phyloP scores from a whole-genome alignment of 371 early-diverging fungal species.

The Rhizopus arrhizus region DNA sequence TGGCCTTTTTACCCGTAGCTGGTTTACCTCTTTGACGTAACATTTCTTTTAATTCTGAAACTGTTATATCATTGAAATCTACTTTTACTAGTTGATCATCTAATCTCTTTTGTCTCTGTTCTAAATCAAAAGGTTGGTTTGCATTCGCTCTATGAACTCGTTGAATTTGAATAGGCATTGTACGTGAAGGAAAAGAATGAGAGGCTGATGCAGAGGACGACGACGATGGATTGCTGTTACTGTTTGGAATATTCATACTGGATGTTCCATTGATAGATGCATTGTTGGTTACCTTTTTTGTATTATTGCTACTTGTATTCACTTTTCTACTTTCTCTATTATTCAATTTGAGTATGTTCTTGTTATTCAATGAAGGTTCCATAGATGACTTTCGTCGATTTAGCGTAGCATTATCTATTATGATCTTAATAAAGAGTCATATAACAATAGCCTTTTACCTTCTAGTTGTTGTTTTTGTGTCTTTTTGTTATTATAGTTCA shows the following conservation, averaged over 20 bases:
- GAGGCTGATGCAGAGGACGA: neutral
- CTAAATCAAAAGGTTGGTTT: conserved; percentile 42
- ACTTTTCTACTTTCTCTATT: conserved; percentile 10
- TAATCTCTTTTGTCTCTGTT: conserved; percentile 52
- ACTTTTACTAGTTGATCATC: conserved; percentile 68
- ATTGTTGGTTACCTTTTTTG: conserved; percentile 3
- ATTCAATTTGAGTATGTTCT: conserved; percentile 9
- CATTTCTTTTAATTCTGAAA: conserved; percentile 76
- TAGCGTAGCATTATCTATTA: conserved; percentile 2
- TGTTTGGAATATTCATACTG: conserved; percentile 5
- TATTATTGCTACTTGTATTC: neutral
- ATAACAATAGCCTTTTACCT: neutral
- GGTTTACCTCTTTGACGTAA: conserved; percentile 70
- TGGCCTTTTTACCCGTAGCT: conserved; percentile 74
- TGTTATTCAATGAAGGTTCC: conserved; percentile 14
- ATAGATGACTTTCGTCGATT: conserved; percentile 15
- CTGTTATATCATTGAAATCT: conserved; percentile 78
- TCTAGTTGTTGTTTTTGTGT: conserved; percentile 18
- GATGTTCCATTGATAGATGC: neutral
- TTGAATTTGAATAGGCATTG: conserved; percentile 50
- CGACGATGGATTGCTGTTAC: neutral
- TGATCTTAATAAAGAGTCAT: neutral
- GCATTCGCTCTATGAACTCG: conserved; percentile 31
- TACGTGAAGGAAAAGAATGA: conserved; percentile 30
- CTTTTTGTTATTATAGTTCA: conserved; percentile 26